Evolutionary conservation across 2,329 filamentous ascomycete species (phyloP).

Genomic region (Orbilia quercus): DNA sequence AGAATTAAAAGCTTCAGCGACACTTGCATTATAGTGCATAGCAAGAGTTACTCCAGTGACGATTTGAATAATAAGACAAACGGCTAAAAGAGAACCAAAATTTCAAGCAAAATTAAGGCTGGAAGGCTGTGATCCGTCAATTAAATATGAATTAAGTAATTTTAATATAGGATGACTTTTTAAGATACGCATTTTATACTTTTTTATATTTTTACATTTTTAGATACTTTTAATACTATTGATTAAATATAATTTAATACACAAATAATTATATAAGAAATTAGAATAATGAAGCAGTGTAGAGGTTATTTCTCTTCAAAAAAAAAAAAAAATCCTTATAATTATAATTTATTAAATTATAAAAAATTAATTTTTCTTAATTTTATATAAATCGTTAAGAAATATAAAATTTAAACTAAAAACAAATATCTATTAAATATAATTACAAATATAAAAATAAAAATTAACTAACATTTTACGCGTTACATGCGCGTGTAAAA

Average conservation of each 20-base stretch:
- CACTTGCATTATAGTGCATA: slow-evolving; percentile 31
- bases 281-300: slow-evolving; percentile 5
- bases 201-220: slow-evolving; percentile 55
- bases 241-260: slow-evolving; percentile 22
- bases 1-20: slow-evolving; percentile 36
- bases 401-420: slow-evolving; percentile 12
- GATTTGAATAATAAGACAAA: slow-evolving; percentile 34
- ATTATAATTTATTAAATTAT: slow-evolving; percentile 23
- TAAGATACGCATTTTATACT: slow-evolving; percentile 54
- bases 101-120: slow-evolving; percentile 30
- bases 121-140: slow-evolving; percentile 28
- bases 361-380: slow-evolving; percentile 10
- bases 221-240: slow-evolving; percentile 15
- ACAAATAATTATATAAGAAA: slow-evolving; percentile 14
- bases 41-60: slow-evolving; percentile 24
- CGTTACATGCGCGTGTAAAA: no score
- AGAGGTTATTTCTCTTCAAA: not conserved
- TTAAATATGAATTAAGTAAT: slow-evolving; percentile 49
- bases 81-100: slow-evolving; percentile 31
- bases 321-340: slow-evolving; percentile 25
- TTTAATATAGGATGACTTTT: slow-evolving; percentile 47
- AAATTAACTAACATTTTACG: slow-evolving; percentile 8
- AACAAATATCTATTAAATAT: slow-evolving; percentile 30
- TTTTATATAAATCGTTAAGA: slow-evolving; percentile 7
- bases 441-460: slow-evolving; percentile 25